Base-by-base conservation (phyloP, 441 rosid species). In the Arabidopsis hybrid region DNA sequence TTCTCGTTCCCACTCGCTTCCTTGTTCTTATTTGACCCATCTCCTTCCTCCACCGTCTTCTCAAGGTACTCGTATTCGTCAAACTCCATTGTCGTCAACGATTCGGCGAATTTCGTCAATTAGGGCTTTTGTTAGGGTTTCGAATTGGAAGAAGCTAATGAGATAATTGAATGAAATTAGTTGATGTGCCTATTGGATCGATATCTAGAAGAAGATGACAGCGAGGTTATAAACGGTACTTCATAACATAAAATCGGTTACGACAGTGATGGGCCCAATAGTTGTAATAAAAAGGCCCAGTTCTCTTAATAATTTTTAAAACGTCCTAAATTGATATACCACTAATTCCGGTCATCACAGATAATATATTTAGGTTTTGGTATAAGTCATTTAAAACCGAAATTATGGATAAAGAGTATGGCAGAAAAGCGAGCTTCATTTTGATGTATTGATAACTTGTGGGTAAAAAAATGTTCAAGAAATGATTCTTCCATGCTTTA, bases 11-110 rank as follows among this genome's bases (percentile, higher is more conserved):
- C 75, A 40, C 76, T 52, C 77, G 74, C 88, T 60, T 78, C 83
- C 80, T 74, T 83, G 81, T 69, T 82, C 85, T 39, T 87, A 81
- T 66, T 72, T 38, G 80, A 50, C 21, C 50, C 82, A 45, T 82
- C 85, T 65, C 83, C 82, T 78, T 83, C 89, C 82, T 87, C 97
- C 26, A 85, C 98, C 35, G 95, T 83, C 83, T 91, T 90, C 89
- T 93, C 98, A 68, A 93, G 86, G 64, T 93, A 93, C 81, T 93
- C 95, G 84, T 87, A 88, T 83, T 91, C 98, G 88, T 93, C 98
- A 76, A 93, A 91, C 8, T 86, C 97, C 97, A 90, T 91, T 36
- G 68, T 38, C 49, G 60, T 39, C 67, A n/a, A 71, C n/a, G 42
- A 16, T 4, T 21, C 45, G 31, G 47, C 63, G 8, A 40, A 75